phyloP scores from a whole-genome alignment of 1,284 basidiomycete genomes.

The Puccinia sorghi region DNA sequence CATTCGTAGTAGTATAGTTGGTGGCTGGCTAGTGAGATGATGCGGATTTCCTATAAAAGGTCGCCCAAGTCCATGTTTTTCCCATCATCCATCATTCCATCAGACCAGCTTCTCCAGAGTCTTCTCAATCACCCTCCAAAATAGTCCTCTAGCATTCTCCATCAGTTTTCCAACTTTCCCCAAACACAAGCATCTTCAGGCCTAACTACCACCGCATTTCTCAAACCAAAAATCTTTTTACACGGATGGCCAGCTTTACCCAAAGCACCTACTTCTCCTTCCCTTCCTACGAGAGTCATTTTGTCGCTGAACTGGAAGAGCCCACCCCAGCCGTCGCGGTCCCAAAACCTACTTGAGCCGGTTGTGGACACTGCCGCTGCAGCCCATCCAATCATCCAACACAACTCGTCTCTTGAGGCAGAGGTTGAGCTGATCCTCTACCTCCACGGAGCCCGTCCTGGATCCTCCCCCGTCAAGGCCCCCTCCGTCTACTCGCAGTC shows the following conservation, averaged over 20 bases:
- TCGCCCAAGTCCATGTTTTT: too few relatives aligned
- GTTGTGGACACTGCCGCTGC: background rate
- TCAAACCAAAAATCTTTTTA: too few relatives aligned
- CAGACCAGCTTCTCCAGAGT: too few relatives aligned
- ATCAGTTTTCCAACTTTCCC: too few relatives aligned
- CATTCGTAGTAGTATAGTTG: too few relatives aligned
- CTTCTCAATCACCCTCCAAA: too few relatives aligned
- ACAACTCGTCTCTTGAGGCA: background rate
- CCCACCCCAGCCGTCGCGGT: background rate
- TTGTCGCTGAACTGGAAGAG: background rate
- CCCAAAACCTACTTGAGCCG: background rate
- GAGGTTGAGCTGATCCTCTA: slow-evolving; percentile 6
- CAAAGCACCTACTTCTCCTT: slow-evolving; percentile 2
- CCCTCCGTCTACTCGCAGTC: background rate
- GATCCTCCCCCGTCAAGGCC: background rate
- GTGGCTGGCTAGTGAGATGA: too few relatives aligned
- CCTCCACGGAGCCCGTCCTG: background rate
- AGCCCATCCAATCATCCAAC: slow-evolving; percentile 5
- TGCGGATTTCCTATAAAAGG: too few relatives aligned
- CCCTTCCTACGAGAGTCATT: slow-evolving; percentile 14
- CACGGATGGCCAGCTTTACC: background rate
- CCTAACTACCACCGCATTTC: too few relatives aligned
- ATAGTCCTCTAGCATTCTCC: too few relatives aligned
- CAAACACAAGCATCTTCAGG: too few relatives aligned
- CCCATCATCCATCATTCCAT: too few relatives aligned